Base-by-base conservation (phyloP, 2,329 filamentous ascomycete species). In the Chrysoporthe deuterocubensis region DNA sequence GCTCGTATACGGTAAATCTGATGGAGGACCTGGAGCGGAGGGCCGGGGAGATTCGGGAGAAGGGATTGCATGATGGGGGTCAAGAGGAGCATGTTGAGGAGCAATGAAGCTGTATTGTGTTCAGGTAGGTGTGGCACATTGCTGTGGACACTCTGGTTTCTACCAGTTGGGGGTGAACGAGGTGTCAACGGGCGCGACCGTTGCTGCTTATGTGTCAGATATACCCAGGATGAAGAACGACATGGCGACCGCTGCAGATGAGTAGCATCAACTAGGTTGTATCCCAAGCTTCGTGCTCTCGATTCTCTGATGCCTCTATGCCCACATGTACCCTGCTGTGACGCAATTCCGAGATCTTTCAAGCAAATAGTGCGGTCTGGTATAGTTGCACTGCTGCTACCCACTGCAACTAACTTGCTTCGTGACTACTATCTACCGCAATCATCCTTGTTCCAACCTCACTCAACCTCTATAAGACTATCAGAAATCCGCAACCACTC, bases 11-110 rank as follows among this genome's bases (percentile, higher is more conserved):
- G 62, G 79, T 81, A 0, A 67, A 71, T 18, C 73, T 76, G 70
- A 72, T 71, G 8, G 81, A 82, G 69, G 88, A 90, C 74, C 73
- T 90, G 59, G 86, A 90, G 78, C 80, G 83, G 52, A 80, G 87
- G 56, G 81, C 87, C 4, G 80, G 83, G 66, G 85, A 88, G 74
- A 84, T 87, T 56, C 81, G 83, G 73, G 80, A 83, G 61, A 89
- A 90, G 79, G 74, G 73, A 21, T 3, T 48, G 63, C 62, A 69
- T 11, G 67, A 63, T n/a, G 56, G 37, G 3, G 61, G 46, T 2
- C 65, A 62, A 26, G 68, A 62, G 4, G 65, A 67, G 37, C 56
- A 67, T 16, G 58, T 62, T 13, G 54, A 64, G 48, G 52, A 62
- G 50, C 42, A 50, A 11, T 61, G 59, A 61, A 7, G 26, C 37